Evolutionary conservation across 257 asterid species (phyloP).

Genomic region (Solanum ossicruentum): DNA sequence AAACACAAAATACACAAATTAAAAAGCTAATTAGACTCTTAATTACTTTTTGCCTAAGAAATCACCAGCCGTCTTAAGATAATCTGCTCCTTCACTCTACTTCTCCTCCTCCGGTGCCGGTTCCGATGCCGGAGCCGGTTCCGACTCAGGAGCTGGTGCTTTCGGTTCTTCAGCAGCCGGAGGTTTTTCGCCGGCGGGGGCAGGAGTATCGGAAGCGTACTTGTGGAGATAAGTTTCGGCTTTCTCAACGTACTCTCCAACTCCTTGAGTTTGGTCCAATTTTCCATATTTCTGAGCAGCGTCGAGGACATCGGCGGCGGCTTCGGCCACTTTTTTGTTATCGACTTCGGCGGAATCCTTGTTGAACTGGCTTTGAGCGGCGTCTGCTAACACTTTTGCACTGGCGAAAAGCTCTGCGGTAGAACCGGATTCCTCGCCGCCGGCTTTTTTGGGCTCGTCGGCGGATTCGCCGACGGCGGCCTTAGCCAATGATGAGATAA

Average conservation of each 20-base stretch:
- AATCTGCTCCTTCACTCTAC: background rate
- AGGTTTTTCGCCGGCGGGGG: background rate
- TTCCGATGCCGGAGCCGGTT: background rate
- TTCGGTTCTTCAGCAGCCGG: background rate
- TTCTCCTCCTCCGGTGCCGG: background rate
- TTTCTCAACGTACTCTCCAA: conserved; percentile 45
- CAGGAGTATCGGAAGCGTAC: conserved; percentile 1
- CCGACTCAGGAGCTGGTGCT: background rate
- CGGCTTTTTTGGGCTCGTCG: conserved; percentile 2
- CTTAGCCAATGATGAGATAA: background rate
- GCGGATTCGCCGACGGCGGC: background rate
- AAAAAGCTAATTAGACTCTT: background rate
- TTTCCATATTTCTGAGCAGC: conserved; percentile 33
- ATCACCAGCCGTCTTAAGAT: conserved; percentile 18
- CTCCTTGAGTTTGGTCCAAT: conserved; percentile 30
- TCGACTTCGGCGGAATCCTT: conserved; percentile 11
- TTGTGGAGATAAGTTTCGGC: conserved; percentile 46
- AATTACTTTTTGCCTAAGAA: conserved; percentile 1
- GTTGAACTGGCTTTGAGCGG: conserved; percentile 35
- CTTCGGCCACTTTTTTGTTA: conserved; percentile 31
- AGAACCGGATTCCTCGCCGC: conserved; percentile 11
- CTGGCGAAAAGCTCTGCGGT: conserved; percentile 13
- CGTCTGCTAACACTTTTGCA: conserved; percentile 42
- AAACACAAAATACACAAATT: background rate
- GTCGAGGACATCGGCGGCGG: conserved; percentile 35